Conservation (phyloP, 108 stramenopile genomes). For the Nitzschia putrida region DNA sequence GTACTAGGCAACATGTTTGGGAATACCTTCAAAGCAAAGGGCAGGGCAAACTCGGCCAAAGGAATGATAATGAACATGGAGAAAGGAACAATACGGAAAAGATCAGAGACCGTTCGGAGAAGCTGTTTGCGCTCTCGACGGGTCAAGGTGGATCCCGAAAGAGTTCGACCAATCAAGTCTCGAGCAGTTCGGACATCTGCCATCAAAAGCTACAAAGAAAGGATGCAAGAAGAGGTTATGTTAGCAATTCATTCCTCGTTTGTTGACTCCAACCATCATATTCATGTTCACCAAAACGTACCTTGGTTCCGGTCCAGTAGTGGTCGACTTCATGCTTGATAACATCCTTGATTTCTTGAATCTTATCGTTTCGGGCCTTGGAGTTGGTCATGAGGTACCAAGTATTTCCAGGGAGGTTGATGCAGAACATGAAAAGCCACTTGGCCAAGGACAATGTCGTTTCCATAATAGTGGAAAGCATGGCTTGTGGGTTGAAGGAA, state of each 20-base stretch:
- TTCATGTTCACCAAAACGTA: constrained; percentile 16
- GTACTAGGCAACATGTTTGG: constrained; percentile 99
- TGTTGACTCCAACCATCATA: not conserved
- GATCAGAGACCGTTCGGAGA: constrained; percentile 91
- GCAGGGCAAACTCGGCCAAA: constrained; percentile 97
- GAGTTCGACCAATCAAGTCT: constrained; percentile 72
- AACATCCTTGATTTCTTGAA: constrained; percentile 63
- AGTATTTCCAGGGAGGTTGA: constrained; percentile 61
- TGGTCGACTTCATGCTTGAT: constrained; percentile 87
- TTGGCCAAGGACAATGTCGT: constrained; percentile 31
- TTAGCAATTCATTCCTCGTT: not conserved
- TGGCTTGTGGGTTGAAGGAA: constrained; percentile 28
- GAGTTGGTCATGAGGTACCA: constrained; percentile 70
- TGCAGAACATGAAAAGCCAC: constrained; percentile 32
- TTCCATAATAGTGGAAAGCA: constrained; percentile 13
- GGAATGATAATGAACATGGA: constrained; percentile 97
- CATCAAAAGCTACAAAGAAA: constrained; percentile 62
- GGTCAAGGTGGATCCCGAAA: constrained; percentile 86
- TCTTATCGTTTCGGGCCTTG: constrained; percentile 53
- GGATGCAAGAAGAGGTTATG: not conserved
- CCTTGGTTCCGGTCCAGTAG: constrained; percentile 95
- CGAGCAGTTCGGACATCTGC: constrained; percentile 89
- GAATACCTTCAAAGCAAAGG: constrained; percentile 94
- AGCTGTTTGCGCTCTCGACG: constrained; percentile 96
- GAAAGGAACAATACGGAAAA: constrained; percentile 97